phyloP scores from a whole-genome alignment of 169 alveolate species.

The Plasmodium berghei region DNA sequence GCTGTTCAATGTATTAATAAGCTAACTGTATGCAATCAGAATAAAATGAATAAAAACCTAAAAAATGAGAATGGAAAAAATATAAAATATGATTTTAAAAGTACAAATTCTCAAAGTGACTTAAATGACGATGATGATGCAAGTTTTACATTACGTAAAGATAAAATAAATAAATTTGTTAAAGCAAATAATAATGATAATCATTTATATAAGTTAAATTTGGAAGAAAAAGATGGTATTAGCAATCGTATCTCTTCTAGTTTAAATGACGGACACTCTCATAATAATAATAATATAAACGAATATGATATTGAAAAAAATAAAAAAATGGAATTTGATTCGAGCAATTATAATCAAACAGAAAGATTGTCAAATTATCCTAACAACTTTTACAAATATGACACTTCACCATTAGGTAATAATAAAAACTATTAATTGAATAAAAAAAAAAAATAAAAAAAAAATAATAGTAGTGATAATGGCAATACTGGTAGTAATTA shows the following conservation, averaged over 20 bases:
- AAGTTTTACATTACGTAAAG: background rate
- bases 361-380: constrained; percentile 17
- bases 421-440: constrained; percentile 20
- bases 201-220: background rate
- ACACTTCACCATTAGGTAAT: constrained; percentile 19
- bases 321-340: constrained; percentile 7
- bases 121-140: constrained; percentile 16
- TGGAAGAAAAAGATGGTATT: background rate
- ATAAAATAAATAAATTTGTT: background rate
- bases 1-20: constrained; percentile 76
- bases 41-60: constrained; percentile 38
- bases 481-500: background rate
- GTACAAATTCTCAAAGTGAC: constrained; percentile 11
- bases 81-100: constrained; percentile 14
- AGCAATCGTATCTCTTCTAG: too few relatives aligned
- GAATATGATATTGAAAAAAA: background rate
- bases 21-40: constrained; percentile 53
- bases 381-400: constrained; percentile 23
- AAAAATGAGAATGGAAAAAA: constrained; percentile 23
- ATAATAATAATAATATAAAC: background rate
- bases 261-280: too few relatives aligned
- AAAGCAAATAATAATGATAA: background rate
- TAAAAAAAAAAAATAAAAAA: constrained; percentile 19
- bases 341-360: constrained; percentile 6
- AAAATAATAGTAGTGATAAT: background rate